These are phyloP conservation scores for Citrus maxima DNA, from an alignment of 345 rosid species.

Conservation along the genomic window DNA sequence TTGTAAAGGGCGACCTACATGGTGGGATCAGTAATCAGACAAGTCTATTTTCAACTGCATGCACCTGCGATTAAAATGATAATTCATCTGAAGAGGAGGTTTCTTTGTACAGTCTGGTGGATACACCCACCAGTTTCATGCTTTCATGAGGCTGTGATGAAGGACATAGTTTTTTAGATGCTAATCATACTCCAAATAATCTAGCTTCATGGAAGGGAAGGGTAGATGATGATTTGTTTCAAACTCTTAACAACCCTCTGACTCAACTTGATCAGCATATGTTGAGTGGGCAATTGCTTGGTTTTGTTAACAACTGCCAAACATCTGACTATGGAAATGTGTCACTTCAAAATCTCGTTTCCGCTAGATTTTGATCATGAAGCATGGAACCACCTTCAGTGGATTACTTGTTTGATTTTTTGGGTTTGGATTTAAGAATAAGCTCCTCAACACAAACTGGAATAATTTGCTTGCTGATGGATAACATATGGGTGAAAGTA, in stretches of 20 bases:
- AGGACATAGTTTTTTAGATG: constrained; percentile 8
- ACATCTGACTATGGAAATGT: constrained; percentile 32
- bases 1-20: constrained; percentile 12
- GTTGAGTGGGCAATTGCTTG: constrained; percentile 18
- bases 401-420: constrained; percentile 69
- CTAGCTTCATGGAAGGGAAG: constrained; percentile 25
- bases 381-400: constrained; percentile 51
- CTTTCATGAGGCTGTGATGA: constrained; percentile 23
- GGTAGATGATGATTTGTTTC: constrained; percentile 25
- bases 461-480: constrained; percentile 25
- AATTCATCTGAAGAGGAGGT: constrained; percentile 32
- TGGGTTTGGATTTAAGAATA: constrained; percentile 64
- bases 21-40: constrained; percentile 13
- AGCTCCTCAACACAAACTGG: constrained; percentile 37
- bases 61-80: constrained; percentile 11
- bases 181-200: constrained; percentile 18
- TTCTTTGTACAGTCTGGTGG: constrained; percentile 21
- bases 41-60: constrained; percentile 10
- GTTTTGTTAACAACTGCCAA: constrained; percentile 18
- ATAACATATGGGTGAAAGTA: constrained; percentile 34
- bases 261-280: constrained; percentile 14
- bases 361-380: constrained; percentile 26
- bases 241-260: constrained; percentile 23
- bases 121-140: constrained; percentile 20
- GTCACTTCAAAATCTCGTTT: constrained; percentile 26